Conservation (phyloP, 1,139 yeast species). For the Sugiyamaella pinicola region DNA sequence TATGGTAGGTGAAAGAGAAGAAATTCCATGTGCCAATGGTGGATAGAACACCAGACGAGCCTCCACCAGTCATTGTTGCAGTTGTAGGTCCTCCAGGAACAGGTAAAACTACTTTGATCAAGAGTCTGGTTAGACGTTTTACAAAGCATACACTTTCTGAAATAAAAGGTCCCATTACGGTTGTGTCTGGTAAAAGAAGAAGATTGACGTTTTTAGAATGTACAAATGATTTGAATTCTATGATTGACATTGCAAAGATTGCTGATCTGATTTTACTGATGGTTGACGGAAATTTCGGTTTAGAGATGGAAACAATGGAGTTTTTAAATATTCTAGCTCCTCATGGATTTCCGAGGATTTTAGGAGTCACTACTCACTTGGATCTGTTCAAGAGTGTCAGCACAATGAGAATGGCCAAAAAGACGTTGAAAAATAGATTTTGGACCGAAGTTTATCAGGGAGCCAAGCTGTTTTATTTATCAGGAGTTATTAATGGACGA, state of each 20-base stretch:
- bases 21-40: conserved; percentile 96
- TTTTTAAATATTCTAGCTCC: conserved; percentile 93
- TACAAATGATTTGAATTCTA: conserved; percentile 86
- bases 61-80: conserved; percentile 95
- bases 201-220: conserved; percentile 93
- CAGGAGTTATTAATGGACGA: conserved; percentile 96
- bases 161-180: conserved; percentile 94
- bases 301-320: conserved; percentile 99
- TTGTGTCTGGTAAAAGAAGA: conserved; percentile 95
- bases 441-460: conserved; percentile 99
- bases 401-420: conserved; percentile 88
- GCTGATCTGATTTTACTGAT: conserved; percentile 88
- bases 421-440: conserved; percentile 87
- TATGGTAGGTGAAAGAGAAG: conserved; percentile 58
- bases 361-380: conserved; percentile 94
- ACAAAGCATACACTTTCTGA: conserved; percentile 87
- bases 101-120: conserved; percentile 91
- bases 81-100: conserved; percentile 99
- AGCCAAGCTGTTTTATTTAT: conserved; percentile 89
- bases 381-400: conserved; percentile 90
- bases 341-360: conserved; percentile 97
- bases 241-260: conserved; percentile 94
- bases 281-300: conserved; percentile 96
- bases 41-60: conserved; percentile 96
- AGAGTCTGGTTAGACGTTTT: conserved; percentile 82